Conservation (phyloP, 345 rosid genomes). For the Hypericum perforatum region DNA sequence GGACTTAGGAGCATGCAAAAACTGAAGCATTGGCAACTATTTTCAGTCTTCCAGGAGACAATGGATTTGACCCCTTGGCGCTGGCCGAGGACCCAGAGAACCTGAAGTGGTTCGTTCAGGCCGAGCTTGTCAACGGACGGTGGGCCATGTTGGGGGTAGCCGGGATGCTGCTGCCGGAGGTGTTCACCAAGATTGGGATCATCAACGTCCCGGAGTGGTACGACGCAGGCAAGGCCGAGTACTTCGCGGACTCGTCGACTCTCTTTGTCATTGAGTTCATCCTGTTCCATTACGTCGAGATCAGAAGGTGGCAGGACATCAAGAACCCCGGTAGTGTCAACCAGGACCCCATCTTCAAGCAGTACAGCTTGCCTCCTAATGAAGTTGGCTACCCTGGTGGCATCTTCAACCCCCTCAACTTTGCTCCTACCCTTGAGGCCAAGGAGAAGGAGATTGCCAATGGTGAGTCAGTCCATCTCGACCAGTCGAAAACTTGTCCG, state of each 20-base stretch:
- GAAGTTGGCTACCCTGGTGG: constrained; percentile 90
- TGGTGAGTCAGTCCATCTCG: constrained; percentile 33
- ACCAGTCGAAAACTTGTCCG: too few relatives aligned
- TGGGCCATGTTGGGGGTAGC: constrained; percentile 98
- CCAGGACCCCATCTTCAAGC: constrained; percentile 98
- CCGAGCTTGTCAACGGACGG: constrained; percentile 81
- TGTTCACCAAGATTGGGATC: constrained; percentile 77
- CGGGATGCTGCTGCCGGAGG: constrained; percentile 90
- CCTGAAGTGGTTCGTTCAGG: constrained; percentile 79
- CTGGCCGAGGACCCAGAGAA: constrained; percentile 96
- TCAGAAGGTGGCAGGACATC: constrained; percentile 96
- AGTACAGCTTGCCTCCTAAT: constrained; percentile 83
- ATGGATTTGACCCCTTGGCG: constrained; percentile 87
- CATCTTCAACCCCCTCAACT: constrained; percentile 87
- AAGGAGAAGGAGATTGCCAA: constrained; percentile 95
- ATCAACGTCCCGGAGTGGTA: constrained; percentile 74
- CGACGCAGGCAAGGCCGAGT: constrained; percentile 85
- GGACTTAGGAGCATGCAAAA: too few relatives aligned
- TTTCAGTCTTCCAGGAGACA: constrained; percentile 85
- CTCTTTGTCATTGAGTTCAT: constrained; percentile 93
- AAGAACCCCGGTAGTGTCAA: constrained; percentile 95
- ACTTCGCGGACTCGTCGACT: constrained; percentile 87
- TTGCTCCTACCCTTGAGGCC: constrained; percentile 75
- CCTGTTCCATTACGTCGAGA: constrained; percentile 92
- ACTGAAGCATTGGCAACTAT: too few relatives aligned